Conservation (phyloP, 306 rosid species). For the Alnus glutinosa region DNA sequence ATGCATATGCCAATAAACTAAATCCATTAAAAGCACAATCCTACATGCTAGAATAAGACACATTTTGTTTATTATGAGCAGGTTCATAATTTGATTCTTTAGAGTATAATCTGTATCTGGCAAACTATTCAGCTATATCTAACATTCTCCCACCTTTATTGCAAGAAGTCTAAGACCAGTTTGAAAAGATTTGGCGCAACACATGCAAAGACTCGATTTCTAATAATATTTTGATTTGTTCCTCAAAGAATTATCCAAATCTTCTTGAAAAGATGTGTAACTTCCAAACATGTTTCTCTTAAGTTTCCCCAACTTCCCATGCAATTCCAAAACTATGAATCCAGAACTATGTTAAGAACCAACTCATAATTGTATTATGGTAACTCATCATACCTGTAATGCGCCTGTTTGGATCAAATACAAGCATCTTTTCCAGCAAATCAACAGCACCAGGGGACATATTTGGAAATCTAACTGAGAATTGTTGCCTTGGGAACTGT, state of each 20-base stretch:
- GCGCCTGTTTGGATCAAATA: slow-evolving; percentile 91
- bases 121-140: background rate
- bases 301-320: background rate
- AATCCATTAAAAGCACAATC: background rate
- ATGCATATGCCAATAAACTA: background rate
- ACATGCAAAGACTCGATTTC: background rate
- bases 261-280: background rate
- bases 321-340: slow-evolving; percentile 6
- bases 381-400: slow-evolving; percentile 65
- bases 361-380: slow-evolving; percentile 8
- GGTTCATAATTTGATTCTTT: background rate
- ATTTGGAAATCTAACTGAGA: slow-evolving; percentile 63
- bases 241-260: background rate
- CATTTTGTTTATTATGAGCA: background rate
- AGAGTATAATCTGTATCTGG: background rate
- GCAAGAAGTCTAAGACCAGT: background rate
- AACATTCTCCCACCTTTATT: background rate
- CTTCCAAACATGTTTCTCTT: background rate
- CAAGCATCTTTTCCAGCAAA: slow-evolving; percentile 93
- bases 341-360: background rate
- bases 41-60: background rate
- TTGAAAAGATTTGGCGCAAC: background rate
- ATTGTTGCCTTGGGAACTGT: slow-evolving; percentile 68
- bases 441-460: slow-evolving; percentile 80
- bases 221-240: background rate